Evolutionary conservation across 495 filamentous ascomycete species (phyloP), one percentile per base, ranked within the genome.

Genomic region (Cercophora scortea): DNA sequence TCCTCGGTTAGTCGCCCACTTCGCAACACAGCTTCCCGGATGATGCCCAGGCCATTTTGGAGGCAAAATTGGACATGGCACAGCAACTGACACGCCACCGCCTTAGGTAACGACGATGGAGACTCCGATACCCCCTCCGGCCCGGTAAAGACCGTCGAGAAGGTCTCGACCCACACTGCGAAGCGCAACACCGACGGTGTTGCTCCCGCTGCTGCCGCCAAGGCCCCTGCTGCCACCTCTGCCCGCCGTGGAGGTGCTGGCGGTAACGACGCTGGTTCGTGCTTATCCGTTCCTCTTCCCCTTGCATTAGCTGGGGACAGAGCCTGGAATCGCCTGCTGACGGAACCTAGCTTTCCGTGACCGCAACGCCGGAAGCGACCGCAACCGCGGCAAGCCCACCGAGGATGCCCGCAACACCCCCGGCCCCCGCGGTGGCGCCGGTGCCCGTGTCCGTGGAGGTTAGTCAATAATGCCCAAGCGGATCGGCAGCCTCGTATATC

Each of bases 141-240:
- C 63, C 90, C 90, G 65, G 81, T 87, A 45, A 88, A 87, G 78
- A 85, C 88, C 60, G 76, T 91, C 61, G 94, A 96, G 72, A 93
- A 87, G 79, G 83, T 87, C 53, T 75, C 79, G 50, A 75, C 82
- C 57, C 84, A 90, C 64, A 76, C 80, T 58, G 84, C 82, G 73
- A 97, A 97, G 85, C 89, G 89, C 73, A 94, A 95, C 74, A 84
- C 79, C 68, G 81, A 86, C 65, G 83, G 82, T 64, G 84, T 89
- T 69, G 83, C 84, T 56, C 79, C 82, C 46, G 36, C 36, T 8
- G 36, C 36, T 7, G 82, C 82, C 53, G 82, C 82, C 53, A 67
- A 66, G 51, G 71, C 70, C 36, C 66, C 72, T 46, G 62, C 66
- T 44, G 61, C 64, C 42, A 56, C 62, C 52, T 64, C 68, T 58